These are phyloP conservation scores for Puccinia horiana DNA, from an alignment of 1,284 basidiomycete species.

Conservation along the genomic window DNA sequence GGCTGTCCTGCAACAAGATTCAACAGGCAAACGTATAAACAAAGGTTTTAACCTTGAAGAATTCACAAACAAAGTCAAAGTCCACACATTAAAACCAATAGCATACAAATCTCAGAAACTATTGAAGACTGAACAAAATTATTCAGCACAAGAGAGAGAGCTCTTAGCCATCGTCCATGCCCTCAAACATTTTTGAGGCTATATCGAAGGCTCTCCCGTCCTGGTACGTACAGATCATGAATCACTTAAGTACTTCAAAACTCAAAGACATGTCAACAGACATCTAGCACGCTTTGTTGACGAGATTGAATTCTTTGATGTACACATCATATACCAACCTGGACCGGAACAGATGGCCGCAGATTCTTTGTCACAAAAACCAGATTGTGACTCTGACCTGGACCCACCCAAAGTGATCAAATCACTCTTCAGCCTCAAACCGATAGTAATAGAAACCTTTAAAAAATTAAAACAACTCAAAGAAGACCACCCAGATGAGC, in stretches of 20 bases:
- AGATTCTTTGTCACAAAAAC: constrained; percentile 11
- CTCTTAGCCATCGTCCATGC: constrained; percentile 19
- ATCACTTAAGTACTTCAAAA: constrained; percentile 37
- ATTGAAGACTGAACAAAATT: constrained; percentile 4
- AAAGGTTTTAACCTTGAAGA: not conserved
- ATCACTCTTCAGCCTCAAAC: not conserved
- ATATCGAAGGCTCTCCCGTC: constrained; percentile 26
- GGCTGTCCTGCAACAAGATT: constrained; percentile 30
- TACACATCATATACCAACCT: constrained; percentile 11
- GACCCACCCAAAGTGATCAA: not conserved
- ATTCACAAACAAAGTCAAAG: constrained; percentile 13
- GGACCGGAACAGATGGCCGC: constrained; percentile 22
- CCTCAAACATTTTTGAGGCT: constrained; percentile 19
- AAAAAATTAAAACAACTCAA: not conserved
- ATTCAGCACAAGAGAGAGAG: constrained; percentile 5
- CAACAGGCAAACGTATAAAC: not conserved
- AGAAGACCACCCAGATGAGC: not conserved
- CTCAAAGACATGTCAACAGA: constrained; percentile 8
- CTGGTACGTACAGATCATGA: constrained; percentile 15
- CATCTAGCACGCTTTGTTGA: not conserved
- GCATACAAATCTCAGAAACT: constrained; percentile 20
- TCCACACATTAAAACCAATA: not conserved
- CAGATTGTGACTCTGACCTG: not conserved
- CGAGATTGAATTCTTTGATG: constrained; percentile 17
- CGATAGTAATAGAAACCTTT: not conserved